Evolutionary conservation across 768 basidiomycete species (phyloP), one percentile per base, ranked within the genome.

Genomic region (Boletus vinaceobasis): DNA sequence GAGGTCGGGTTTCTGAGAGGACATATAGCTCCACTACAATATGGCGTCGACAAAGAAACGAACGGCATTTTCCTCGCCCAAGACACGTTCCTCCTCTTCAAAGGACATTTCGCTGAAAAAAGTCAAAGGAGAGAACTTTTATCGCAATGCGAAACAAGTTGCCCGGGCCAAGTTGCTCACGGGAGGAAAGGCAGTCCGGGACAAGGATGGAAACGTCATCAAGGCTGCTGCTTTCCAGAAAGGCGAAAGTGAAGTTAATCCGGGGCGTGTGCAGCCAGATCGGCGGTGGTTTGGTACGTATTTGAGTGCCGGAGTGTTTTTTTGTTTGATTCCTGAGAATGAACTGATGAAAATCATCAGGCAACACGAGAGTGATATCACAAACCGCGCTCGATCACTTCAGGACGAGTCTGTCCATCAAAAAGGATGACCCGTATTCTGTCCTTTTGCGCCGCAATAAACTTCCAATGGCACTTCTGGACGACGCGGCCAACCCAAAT

Each of bases 301-400:
- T 52, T 29, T 19, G 23, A 52, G 48, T 40, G 17, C 9, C 4
- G 2, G 11, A 33, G 33, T 37, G 26, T 15, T 23, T 21, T 45
- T 35, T 29, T 55, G 50, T 31, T 48, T 51, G 39, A 33, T 55
- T 33, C 43, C 46, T 62, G 47, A 62, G 17, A 35, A 39, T n/a
- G 47, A 26, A 42, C 23, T 45, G 33, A 36, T 50, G 19, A 59
- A 53, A 43, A 52, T 27, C 37, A 43, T 29, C 60, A 95, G 94
- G 96, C 40, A 98, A 98, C 73, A 98, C 97, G n/a, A 79, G 97
- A 67, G 96, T 98, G 35, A 98, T 99, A 67, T 94, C 93, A 21
- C 96, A 99, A 69, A 89, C 85, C 26, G 95, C 96, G 14, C 76
- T 99, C 64, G 94, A 97, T 66, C 97, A 98, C 72, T 99, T 99